Evolutionary conservation across 2,329 filamentous ascomycete genomes (phyloP), one percentile per base, ranked within the genome.

Genomic region (Amesomyces nigricolor): DNA sequence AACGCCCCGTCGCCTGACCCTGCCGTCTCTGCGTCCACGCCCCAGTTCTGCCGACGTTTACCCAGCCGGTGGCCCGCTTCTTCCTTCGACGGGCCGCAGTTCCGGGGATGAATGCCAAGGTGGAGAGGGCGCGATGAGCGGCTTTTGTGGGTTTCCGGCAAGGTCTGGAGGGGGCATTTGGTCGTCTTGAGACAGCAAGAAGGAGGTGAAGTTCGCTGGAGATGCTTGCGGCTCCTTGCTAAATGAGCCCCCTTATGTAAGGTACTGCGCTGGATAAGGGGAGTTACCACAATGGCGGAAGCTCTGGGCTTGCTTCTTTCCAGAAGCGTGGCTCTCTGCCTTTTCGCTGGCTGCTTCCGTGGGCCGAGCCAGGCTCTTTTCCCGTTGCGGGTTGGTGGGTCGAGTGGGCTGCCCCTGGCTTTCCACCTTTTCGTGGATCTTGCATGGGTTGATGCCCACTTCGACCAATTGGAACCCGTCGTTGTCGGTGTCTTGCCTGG

Each of bases 1-100:
- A 30, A 42, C 51, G 43, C 51, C 22, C 22, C 22, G 22, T 26
- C 22, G 22, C 22, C 22, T 26, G 22, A 26, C 22, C 22, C 22
- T 26, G 22, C 22, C 22, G 22, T 45, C 54, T 35, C 19, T n/a
- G 9, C 43, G 14, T n/a, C n/a, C 10, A 47, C 55, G 43, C 55
- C 26, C 51, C 47, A 40, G 30, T 39, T 56, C 26, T 39, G 22
- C 59, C 59, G 59, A 61, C 44, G 59, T 61, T 61, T 60, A 58
- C 43, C 59, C 59, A 58, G 59, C 51, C 57, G 53, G 53, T n/a
- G 42, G 26, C 38, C 53, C 35, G 48, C 48, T 53, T 51, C 48
- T 42, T 47, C 45, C 50, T 51, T 53, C 45, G 14, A 29, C 59
- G 59, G 59, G 47, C 59, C 59, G 59, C 32, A 43, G 5, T 52